Evolutionary conservation across 2,329 filamentous ascomycete species (phyloP).

Genomic region (Fusarium verrucosum): DNA sequence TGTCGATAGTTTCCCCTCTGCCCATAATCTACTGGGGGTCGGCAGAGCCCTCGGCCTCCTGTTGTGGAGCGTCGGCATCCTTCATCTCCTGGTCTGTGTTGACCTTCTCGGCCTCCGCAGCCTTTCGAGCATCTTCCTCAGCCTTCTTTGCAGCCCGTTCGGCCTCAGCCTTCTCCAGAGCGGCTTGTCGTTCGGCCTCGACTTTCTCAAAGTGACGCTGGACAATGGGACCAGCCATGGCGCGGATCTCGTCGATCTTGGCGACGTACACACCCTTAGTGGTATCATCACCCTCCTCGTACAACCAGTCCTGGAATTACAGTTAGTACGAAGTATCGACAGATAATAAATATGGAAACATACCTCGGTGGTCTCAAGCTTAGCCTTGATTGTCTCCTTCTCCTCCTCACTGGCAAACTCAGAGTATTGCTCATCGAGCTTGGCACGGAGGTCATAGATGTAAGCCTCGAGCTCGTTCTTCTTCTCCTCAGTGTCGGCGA

Average conservation of each 20-base stretch:
- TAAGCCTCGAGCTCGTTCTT: slow-evolving; percentile 99
- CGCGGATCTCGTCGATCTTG: slow-evolving; percentile 95
- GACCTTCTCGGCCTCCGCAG: slow-evolving; percentile 61
- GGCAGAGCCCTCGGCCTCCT: slow-evolving; percentile 58
- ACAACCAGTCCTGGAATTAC: slow-evolving; percentile 87
- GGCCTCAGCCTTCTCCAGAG: slow-evolving; percentile 80
- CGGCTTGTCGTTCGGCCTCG: slow-evolving; percentile 82
- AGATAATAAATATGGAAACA: slow-evolving; percentile 48
- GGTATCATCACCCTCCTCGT: slow-evolving; percentile 94
- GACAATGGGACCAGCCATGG: slow-evolving; percentile 87
- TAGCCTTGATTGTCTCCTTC: slow-evolving; percentile 84
- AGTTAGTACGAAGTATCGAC: slow-evolving; percentile 10
- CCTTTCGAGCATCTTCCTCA: slow-evolving; percentile 65
- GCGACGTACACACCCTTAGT: slow-evolving; percentile 92
- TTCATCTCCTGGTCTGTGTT: slow-evolving; percentile 70
- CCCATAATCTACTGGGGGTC: slow-evolving; percentile 49
- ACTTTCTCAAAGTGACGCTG: slow-evolving; percentile 96
- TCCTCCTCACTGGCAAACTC: slow-evolving; percentile 92
- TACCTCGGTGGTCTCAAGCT: slow-evolving; percentile 88
- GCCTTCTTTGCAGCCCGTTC: slow-evolving; percentile 80
- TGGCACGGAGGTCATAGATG: slow-evolving; percentile 96
- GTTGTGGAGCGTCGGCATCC: slow-evolving; percentile 65
- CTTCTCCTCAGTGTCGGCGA: slow-evolving; percentile 97
- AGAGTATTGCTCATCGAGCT: slow-evolving; percentile 90
- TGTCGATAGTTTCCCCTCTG: not conserved